Conservation (phyloP, 2,329 filamentous ascomycete genomes). For the Cryphonectria naterciae region DNA sequence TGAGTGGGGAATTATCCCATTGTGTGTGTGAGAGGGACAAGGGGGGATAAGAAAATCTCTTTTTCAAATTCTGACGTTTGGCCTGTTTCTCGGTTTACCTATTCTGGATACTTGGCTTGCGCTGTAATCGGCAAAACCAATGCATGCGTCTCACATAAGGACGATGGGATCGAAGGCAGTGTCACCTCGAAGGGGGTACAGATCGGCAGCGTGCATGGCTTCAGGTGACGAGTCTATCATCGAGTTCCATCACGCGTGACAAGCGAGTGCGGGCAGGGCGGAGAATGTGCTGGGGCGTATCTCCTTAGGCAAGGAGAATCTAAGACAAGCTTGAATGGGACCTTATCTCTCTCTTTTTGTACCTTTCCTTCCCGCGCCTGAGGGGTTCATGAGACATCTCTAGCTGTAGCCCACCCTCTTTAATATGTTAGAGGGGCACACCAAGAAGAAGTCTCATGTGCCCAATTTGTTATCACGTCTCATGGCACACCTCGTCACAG, state of each 20-base stretch:
- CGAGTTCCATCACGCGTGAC: neutral
- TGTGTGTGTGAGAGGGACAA: neutral
- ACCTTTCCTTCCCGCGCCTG: neutral
- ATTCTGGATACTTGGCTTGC: neutral
- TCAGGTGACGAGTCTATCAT: neutral
- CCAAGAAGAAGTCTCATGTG: slow-evolving; percentile 9
- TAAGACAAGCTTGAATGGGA: neutral
- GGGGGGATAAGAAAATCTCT: neutral
- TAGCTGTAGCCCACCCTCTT: slow-evolving; percentile 4
- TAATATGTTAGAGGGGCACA: neutral
- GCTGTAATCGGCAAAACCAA: neutral
- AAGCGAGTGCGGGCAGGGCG: neutral
- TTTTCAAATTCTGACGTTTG: neutral
- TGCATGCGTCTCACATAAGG: neutral
- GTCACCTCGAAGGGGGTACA: neutral
- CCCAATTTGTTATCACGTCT: slow-evolving; percentile 21
- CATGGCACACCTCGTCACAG: slow-evolving; percentile 10
- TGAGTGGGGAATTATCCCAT: slow-evolving; percentile 2
- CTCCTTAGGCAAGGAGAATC: neutral
- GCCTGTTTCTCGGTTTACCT: neutral
- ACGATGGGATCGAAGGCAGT: neutral
- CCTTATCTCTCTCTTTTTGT: neutral
- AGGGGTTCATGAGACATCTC: slow-evolving; percentile 15
- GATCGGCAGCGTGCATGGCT: slow-evolving; percentile 5
- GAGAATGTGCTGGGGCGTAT: neutral